A percentile compares a stretch with the other conserved stretches of the same genome.
Evolutionary conservation across 2,329 filamentous ascomycete species (phyloP).

Genomic region (Nemania sp.): DNA sequence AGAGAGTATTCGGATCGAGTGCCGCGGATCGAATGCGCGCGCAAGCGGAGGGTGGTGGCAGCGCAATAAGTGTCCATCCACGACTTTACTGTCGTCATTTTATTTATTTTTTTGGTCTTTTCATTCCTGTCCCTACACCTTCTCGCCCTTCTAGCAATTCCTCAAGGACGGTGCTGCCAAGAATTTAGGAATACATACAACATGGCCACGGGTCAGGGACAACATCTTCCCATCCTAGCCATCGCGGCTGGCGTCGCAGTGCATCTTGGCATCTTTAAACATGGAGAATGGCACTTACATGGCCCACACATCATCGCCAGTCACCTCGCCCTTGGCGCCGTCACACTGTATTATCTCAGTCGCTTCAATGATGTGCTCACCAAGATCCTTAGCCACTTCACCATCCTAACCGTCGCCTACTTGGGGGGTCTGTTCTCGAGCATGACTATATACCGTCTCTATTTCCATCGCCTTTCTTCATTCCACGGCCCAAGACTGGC

Average conservation of each 20-base stretch:
- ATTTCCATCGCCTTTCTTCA: slow-evolving; percentile 49
- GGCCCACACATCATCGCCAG: slow-evolving; percentile 37
- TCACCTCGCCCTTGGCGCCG: slow-evolving; percentile 30
- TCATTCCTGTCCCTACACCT: not conserved
- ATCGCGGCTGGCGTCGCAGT: slow-evolving; percentile 32
- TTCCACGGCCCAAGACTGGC: slow-evolving; percentile 52
- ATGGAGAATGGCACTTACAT: slow-evolving; percentile 42
- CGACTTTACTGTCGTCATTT: not conserved
- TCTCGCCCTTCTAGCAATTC: not conserved
- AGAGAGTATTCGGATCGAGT: not conserved
- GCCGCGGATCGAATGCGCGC: not conserved
- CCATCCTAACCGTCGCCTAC: slow-evolving; percentile 30
- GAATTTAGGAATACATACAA: not conserved
- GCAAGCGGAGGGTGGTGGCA: not conserved
- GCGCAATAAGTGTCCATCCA: not conserved
- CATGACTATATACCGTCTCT: slow-evolving; percentile 51
- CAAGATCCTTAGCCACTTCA: slow-evolving; percentile 12
- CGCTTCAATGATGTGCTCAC: not conserved
- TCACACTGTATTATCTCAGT: slow-evolving; percentile 26
- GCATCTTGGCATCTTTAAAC: slow-evolving; percentile 40
- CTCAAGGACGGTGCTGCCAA: not conserved
- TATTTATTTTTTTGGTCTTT: not conserved
- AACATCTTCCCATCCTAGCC: slow-evolving; percentile 32
- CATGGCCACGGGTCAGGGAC: slow-evolving; percentile 21
- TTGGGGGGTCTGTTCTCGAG: slow-evolving; percentile 39